A percentile compares a stretch with the other conserved stretches of the same genome.
Conservation (phyloP, 805 yeast genomes). For the Cyberlindnera mrakii region DNA sequence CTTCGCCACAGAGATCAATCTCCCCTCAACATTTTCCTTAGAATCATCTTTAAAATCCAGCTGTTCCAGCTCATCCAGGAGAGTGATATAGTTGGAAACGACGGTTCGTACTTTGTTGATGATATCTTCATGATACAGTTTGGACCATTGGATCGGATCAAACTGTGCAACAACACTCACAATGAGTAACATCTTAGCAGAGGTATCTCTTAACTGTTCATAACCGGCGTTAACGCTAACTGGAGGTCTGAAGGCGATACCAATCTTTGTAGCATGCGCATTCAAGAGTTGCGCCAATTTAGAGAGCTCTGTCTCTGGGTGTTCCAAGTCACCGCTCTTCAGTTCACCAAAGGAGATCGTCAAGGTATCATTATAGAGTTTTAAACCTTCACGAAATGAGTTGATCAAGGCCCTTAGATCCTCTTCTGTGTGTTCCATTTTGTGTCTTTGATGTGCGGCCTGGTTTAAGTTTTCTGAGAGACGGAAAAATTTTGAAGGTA, state of each 20-base stretch:
- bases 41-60: constrained; percentile 14
- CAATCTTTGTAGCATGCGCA: constrained; percentile 76
- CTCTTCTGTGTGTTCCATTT: constrained; percentile 10
- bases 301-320: constrained; percentile 49
- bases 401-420: constrained; percentile 15
- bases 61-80: constrained; percentile 20
- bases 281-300: constrained; percentile 55
- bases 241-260: constrained; percentile 62
- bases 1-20: constrained; percentile 58
- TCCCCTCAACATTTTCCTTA: constrained; percentile 22
- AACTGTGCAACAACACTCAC: constrained; percentile 39
- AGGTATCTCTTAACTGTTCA: constrained; percentile 40
- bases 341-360: background rate
- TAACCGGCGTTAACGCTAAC: constrained; percentile 43
- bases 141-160: constrained; percentile 26
- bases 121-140: constrained; percentile 25
- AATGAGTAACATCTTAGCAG: constrained; percentile 38
- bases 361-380: constrained; percentile 10
- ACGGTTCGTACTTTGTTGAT: constrained; percentile 13
- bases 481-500: background rate
- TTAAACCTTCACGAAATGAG: constrained; percentile 17
- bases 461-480: background rate
- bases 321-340: constrained; percentile 23
- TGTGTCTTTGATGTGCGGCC: background rate
- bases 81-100: constrained; percentile 10